Evolutionary conservation across 163 green algal species (phyloP), one percentile per base, ranked within the genome.

Genomic region (Botryococcus braunii): DNA sequence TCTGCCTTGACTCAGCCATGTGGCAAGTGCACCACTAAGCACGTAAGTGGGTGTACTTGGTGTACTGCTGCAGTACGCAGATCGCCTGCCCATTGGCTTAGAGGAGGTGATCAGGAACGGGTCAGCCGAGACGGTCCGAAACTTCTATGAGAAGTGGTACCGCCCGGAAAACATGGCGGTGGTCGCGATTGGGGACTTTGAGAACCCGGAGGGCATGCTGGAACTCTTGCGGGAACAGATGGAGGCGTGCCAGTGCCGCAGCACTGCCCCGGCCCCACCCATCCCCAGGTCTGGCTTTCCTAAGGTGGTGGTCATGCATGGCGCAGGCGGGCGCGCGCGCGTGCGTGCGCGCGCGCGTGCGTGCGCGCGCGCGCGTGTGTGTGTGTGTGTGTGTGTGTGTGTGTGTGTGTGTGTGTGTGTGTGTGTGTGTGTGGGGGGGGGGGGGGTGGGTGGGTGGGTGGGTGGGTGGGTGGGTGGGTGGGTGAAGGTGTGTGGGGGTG

Each of bases 91-190:
- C 7, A 96, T 96, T 57, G 90, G 90, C 29, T 76, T 85, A 31
- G 86, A 96, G 81, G 62, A 77, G 0, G 72, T 95, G 38, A 92
- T 95, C 60, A 62, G 74, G 8, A 64, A 62, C 0, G 84, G 83
- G n/a, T 46, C 79, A 17, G 77, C 85, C 0, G 59, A 49, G 7
- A 70, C 69, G 0, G 82, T 95, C 11, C 61, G 68, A 4, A 68
- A 41, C 25, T 96, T 96, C 68, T 93, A 92, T 72, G 67, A 84
- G 62, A 80, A 80, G 50, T 96, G 89, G 89, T 96, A 95, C 66
- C 68, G 50, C 27, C 52, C 86, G 1, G 74, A 86, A 43, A 75
- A 86, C 72, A 95, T 95, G 90, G 89, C 86, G 5, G 77, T 96
- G 34, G 74, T 78, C 27, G 62, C 39, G 2, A 35, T 68, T 46